These are phyloP conservation scores for Peronospora destructor DNA, from an alignment of 352 stramenopile species.

Conservation along the genomic window DNA sequence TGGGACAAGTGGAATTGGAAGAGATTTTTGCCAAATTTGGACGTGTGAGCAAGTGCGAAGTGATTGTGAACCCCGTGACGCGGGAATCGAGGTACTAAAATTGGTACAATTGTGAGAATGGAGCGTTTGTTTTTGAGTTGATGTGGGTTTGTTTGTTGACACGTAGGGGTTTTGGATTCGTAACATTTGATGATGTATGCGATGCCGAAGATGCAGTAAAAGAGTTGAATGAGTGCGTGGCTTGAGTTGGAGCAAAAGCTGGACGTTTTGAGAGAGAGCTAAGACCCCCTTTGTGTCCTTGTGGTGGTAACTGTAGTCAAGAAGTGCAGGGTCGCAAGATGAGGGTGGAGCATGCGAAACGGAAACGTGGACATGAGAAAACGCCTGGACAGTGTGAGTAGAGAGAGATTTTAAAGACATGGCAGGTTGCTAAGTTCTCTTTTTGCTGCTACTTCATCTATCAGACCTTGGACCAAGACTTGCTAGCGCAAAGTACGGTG, in stretches of 20 bases:
- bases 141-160: constrained; percentile 1
- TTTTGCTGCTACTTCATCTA: neutral
- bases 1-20: constrained; percentile 55
- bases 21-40: constrained; percentile 74
- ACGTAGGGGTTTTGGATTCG: constrained; percentile 62
- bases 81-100: constrained; percentile 49
- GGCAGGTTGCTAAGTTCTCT: neutral
- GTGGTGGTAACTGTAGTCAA: constrained; percentile 35
- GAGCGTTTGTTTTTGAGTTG: too few species aligned
- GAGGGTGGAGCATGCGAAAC: constrained; percentile 76
- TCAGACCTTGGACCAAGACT: constrained; percentile 65
- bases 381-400: constrained; percentile 77
- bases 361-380: constrained; percentile 71
- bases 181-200: constrained; percentile 71
- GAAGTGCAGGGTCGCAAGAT: constrained; percentile 66
- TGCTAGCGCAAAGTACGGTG: constrained; percentile 70
- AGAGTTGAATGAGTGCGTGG: constrained; percentile 66
- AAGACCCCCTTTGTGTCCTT: neutral
- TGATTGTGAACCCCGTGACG: constrained; percentile 76
- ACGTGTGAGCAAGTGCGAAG: constrained; percentile 64
- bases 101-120: too few species aligned
- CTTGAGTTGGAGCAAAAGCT: neutral
- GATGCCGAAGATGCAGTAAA: constrained; percentile 73
- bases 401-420: neutral
- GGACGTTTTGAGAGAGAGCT: neutral